Evolutionary conservation across 352 stramenopile genomes (phyloP).

Genomic region (Pythium aphanidermatum): DNA sequence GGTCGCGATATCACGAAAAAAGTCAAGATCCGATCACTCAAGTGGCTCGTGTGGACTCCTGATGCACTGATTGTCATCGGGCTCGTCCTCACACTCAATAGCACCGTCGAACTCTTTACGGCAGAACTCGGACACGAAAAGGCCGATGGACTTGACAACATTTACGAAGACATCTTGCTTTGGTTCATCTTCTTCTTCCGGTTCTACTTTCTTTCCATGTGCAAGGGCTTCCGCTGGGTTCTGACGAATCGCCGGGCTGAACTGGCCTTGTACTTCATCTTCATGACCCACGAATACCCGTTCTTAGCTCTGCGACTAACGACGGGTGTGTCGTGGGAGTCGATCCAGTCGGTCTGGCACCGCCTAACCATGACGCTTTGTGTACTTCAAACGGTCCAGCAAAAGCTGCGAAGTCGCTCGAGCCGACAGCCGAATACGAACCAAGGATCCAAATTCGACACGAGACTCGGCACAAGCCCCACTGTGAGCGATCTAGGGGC

Average conservation of each 20-base stretch:
- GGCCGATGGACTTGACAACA: constrained; percentile 15
- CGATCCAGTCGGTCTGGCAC: constrained; percentile 12
- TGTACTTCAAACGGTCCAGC: too few species aligned
- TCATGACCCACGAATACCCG: constrained; percentile 14
- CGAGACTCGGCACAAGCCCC: too few species aligned
- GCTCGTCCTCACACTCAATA: constrained; percentile 11
- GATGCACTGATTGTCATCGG: constrained; percentile 16
- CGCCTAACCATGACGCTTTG: constrained; percentile 5
- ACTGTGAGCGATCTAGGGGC: too few species aligned
- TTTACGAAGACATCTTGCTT: constrained; percentile 19
- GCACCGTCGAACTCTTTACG: constrained; percentile 8
- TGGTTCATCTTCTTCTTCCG: constrained; percentile 30
- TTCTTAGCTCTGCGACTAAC: constrained; percentile 14
- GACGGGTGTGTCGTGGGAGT: constrained; percentile 7
- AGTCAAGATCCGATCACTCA: constrained; percentile 20
- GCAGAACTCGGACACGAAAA: too few species aligned
- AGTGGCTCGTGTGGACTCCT: background rate
- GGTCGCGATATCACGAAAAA: constrained; percentile 25
- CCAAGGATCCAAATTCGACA: too few species aligned
- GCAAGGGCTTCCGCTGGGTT: constrained; percentile 9
- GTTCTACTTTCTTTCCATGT: constrained; percentile 28
- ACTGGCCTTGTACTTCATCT: constrained; percentile 27
- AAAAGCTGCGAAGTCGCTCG: too few species aligned
- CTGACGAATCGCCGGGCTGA: constrained; percentile 21
- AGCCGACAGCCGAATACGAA: too few species aligned